Conservation (phyloP, 768 basidiomycete genomes). For the Pleurotus tuber-regium region DNA sequence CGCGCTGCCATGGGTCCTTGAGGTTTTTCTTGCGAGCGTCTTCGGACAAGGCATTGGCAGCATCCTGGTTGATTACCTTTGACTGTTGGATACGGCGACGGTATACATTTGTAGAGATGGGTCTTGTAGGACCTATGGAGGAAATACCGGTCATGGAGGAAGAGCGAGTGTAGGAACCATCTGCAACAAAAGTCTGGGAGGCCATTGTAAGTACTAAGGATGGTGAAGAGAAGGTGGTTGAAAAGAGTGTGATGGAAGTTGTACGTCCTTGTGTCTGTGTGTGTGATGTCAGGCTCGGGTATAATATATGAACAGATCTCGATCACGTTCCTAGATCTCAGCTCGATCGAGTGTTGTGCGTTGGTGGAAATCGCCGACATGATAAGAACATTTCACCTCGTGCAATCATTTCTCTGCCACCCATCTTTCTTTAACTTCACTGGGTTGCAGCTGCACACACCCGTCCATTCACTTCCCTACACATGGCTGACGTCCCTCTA, state of each 20-base stretch:
- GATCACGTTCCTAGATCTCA: slow-evolving; percentile 6
- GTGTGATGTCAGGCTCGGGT: not conserved
- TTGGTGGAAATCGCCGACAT: not conserved
- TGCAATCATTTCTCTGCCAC: slow-evolving; percentile 1
- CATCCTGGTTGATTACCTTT: not conserved
- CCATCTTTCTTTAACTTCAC: not conserved
- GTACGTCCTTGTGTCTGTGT: not conserved
- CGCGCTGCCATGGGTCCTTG: slow-evolving; percentile 8
- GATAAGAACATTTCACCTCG: slow-evolving; percentile 4
- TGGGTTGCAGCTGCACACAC: slow-evolving; percentile 1
- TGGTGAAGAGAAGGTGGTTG: not conserved
- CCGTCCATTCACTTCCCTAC: slow-evolving; percentile 3
- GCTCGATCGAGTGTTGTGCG: slow-evolving; percentile 4
- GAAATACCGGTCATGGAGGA: slow-evolving; percentile 4
- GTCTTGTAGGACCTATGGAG: not conserved
- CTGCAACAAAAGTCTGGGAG: no score
- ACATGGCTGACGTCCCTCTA: slow-evolving; percentile 9
- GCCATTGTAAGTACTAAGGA: no score
- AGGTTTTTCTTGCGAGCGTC: slow-evolving; percentile 3
- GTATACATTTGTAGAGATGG: not conserved
- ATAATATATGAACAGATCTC: not conserved
- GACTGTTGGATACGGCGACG: not conserved
- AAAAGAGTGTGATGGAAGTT: not conserved
- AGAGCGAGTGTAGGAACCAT: not conserved
- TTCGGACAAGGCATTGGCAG: not conserved